Percentiles rank a stretch among this genome's conserved stretches.
Evolutionary conservation across 2,329 filamentous ascomycete genomes (phyloP).

Genomic region (Tetracladium maxilliforme): DNA sequence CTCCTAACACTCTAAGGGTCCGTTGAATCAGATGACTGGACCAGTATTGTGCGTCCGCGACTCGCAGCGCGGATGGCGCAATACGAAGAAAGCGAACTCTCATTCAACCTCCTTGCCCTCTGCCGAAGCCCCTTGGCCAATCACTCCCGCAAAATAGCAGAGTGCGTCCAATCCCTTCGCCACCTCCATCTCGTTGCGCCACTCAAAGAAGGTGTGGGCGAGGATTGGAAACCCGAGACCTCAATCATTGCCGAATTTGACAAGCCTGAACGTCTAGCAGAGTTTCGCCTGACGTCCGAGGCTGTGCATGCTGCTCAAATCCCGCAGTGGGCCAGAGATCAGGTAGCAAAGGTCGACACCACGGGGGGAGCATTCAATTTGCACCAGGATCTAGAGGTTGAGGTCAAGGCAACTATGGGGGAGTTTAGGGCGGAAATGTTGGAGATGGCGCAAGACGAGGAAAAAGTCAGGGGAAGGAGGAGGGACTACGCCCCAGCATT

Average conservation of each 20-base stretch:
- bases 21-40: constrained; percentile 52
- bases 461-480: constrained; percentile 36
- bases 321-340: too few relatives aligned
- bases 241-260: too few relatives aligned
- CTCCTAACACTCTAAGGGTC: constrained; percentile 1
- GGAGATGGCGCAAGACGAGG: constrained; percentile 28
- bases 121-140: constrained; percentile 56
- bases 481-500: constrained; percentile 58
- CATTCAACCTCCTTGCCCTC: constrained; percentile 68
- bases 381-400: constrained; percentile 1
- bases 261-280: too few relatives aligned
- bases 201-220: too few relatives aligned
- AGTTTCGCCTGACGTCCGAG: too few relatives aligned
- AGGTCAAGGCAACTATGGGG: constrained; percentile 11
- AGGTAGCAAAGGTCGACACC: too few relatives aligned
- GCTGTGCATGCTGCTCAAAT: too few relatives aligned
- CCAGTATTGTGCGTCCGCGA: constrained; percentile 44
- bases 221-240: too few relatives aligned
- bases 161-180: constrained; percentile 22
- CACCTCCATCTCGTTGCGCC: constrained; percentile 9
- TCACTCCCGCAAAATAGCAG: constrained; percentile 28
- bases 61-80: constrained; percentile 54
- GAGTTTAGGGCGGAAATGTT: constrained; percentile 32
- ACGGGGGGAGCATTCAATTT: constrained; percentile 1
- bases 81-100: constrained; percentile 47